phyloP scores from a whole-genome alignment of 2,329 filamentous ascomycete species.

The Fusarium metavorans region DNA sequence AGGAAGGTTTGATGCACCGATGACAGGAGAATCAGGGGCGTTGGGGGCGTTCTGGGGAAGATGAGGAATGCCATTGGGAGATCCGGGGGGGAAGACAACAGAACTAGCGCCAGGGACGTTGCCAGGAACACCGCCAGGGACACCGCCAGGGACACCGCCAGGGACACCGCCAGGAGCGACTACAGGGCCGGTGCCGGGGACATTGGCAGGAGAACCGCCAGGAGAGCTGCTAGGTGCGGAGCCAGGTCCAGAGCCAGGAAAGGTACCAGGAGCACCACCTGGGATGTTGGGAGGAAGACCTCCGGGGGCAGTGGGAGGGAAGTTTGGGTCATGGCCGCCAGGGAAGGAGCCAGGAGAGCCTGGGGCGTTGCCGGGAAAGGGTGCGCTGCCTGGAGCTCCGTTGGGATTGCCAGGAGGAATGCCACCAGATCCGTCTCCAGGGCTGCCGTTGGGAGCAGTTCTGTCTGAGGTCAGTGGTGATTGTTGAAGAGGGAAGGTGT shows the following conservation, averaged over 20 bases:
- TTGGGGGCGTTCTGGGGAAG: slow-evolving; percentile 5
- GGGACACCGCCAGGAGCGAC: slow-evolving; percentile 24
- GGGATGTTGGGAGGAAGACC: slow-evolving; percentile 22
- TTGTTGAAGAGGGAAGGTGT: neutral
- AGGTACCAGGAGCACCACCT: slow-evolving; percentile 15
- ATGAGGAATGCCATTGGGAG: neutral
- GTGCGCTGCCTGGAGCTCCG: slow-evolving; percentile 22
- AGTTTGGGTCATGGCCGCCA: slow-evolving; percentile 13
- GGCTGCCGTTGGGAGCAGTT: slow-evolving; percentile 26
- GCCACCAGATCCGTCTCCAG: slow-evolving; percentile 22
- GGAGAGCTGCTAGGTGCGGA: slow-evolving; percentile 15
- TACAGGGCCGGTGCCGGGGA: slow-evolving; percentile 29
- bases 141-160: slow-evolving; percentile 11
- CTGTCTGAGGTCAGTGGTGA: slow-evolving; percentile 19
- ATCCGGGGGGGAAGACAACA: neutral
- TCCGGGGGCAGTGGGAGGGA: slow-evolving; percentile 21
- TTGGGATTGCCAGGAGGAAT: slow-evolving; percentile 25
- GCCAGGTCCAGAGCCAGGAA: slow-evolving; percentile 11
- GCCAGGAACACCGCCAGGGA: neutral
- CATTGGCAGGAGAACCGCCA: slow-evolving; percentile 7
- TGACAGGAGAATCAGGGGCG: slow-evolving; percentile 5
- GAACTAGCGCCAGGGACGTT: slow-evolving; percentile 9
- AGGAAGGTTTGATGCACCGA: slow-evolving; percentile 31
- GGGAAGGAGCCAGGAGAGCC: slow-evolving; percentile 34
- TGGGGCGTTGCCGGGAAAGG: slow-evolving; percentile 23